phyloP scores from a whole-genome alignment of 306 rosid genomes.

The Pterocarpus santalinus region DNA sequence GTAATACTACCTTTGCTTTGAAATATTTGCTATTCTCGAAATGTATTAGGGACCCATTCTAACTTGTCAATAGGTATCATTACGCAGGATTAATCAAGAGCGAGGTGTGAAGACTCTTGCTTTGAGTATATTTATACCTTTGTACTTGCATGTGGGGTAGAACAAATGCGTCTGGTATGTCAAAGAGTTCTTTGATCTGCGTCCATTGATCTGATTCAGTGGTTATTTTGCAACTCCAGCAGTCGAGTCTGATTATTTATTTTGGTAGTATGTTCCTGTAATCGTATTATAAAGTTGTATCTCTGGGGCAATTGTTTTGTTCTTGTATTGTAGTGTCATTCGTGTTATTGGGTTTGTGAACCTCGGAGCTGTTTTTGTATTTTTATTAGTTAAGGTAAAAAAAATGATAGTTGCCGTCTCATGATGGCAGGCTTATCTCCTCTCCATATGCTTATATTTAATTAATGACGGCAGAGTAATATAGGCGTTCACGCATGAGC shows the following conservation, averaged over 20 bases:
- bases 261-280: slow-evolving; percentile 49
- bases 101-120: slow-evolving; percentile 54
- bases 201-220: slow-evolving; percentile 50
- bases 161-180: slow-evolving; percentile 55
- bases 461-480: too few species aligned
- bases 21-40: slow-evolving; percentile 21
- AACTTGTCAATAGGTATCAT: slow-evolving; percentile 27
- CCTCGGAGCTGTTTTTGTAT: slow-evolving; percentile 45
- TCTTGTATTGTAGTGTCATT: slow-evolving; percentile 42
- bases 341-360: slow-evolving; percentile 50
- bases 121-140: slow-evolving; percentile 59
- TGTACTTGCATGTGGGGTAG: slow-evolving; percentile 62
- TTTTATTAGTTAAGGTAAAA: slow-evolving; percentile 23
- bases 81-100: slow-evolving; percentile 61
- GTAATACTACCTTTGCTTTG: slow-evolving; percentile 40
- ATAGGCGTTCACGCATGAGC: not conserved
- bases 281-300: slow-evolving; percentile 39
- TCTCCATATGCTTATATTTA: not conserved
- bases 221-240: slow-evolving; percentile 52
- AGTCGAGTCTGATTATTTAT: slow-evolving; percentile 57
- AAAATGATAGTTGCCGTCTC: slow-evolving; percentile 33
- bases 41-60: slow-evolving; percentile 16
- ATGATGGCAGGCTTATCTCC: slow-evolving; percentile 29
- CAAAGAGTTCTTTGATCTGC: slow-evolving; percentile 52
- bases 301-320: slow-evolving; percentile 47